A percentile compares a stretch with the other conserved stretches of the same genome.
Evolutionary conservation across 768 basidiomycete genomes (phyloP).

Genomic region (Xerocomellus chrysenteron): DNA sequence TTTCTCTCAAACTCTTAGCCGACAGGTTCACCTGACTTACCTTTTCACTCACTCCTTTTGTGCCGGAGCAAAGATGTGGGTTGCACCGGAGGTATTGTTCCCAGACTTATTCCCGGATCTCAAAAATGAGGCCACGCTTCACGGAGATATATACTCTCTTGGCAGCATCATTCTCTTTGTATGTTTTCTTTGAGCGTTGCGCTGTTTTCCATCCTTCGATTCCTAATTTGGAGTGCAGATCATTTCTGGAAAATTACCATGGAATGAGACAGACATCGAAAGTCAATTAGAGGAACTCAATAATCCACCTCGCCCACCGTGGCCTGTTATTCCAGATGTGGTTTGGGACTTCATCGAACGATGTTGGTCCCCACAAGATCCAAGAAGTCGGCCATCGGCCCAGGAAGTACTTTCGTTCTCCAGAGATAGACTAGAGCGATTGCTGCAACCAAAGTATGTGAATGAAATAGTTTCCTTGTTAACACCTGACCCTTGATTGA

Average conservation of each 20-base stretch:
- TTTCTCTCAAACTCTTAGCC: neutral
- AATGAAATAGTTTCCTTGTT: neutral
- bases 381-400: neutral
- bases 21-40: neutral
- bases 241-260: neutral
- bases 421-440: neutral
- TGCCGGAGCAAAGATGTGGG: neutral
- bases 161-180: constrained; percentile 8
- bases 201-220: neutral
- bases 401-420: neutral
- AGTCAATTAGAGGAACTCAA: neutral
- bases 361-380: constrained; percentile 4
- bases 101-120: neutral
- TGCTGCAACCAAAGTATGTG: constrained; percentile 1
- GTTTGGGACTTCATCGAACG: constrained; percentile 2
- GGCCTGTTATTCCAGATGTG: neutral
- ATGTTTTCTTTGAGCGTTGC: neutral
- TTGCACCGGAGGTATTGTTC: constrained; percentile 2
- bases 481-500: neutral
- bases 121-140: neutral
- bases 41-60: neutral
- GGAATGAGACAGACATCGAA: neutral
- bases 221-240: neutral
- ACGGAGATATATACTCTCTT: constrained; percentile 3
- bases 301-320: neutral